These are phyloP conservation scores for Omphalotus guepiniiformis DNA, from an alignment of 768 basidiomycete species.

Conservation along the genomic window DNA sequence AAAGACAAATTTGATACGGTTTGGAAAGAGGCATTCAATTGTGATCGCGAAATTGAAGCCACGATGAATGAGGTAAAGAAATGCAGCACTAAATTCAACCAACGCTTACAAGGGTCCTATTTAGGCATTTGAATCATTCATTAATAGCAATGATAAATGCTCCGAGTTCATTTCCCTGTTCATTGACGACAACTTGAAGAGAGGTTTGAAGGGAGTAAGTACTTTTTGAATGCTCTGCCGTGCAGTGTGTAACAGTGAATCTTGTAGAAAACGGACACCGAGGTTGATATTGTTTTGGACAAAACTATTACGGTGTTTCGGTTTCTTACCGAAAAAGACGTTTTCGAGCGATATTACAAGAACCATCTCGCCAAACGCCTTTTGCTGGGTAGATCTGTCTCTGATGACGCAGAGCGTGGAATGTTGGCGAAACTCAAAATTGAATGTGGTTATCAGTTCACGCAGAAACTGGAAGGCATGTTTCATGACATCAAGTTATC, in stretches of 20 bases:
- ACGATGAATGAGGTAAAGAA: conserved; percentile 75
- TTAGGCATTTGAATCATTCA: conserved; percentile 89
- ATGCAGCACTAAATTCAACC: conserved; percentile 11
- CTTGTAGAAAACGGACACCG: conserved; percentile 85
- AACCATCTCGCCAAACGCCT: conserved; percentile 91
- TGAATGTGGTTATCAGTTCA: conserved; percentile 59
- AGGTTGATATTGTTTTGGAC: conserved; percentile 86
- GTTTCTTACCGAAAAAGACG: conserved; percentile 91
- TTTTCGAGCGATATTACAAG: conserved; percentile 98
- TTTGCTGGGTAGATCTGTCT: conserved; percentile 79
- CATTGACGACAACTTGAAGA: conserved; percentile 94
- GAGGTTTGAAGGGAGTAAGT: conserved; percentile 90
- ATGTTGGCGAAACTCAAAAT: conserved; percentile 13
- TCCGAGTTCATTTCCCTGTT: conserved; percentile 96
- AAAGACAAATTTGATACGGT: conserved; percentile 88
- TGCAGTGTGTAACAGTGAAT: conserved; percentile 3
- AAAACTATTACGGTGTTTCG: conserved; percentile 97
- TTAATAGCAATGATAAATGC: conserved; percentile 82
- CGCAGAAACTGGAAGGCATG: conserved; percentile 56
- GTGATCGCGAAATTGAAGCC: conserved; percentile 74
- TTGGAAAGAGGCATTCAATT: conserved; percentile 66
- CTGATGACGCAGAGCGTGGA: conserved; percentile 83
- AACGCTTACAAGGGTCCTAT: neutral
- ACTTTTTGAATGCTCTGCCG: neutral
- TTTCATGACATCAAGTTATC: conserved; percentile 53